Conservation (phyloP, 257 asterid genomes). For the Nicotiana noctiflora region DNA sequence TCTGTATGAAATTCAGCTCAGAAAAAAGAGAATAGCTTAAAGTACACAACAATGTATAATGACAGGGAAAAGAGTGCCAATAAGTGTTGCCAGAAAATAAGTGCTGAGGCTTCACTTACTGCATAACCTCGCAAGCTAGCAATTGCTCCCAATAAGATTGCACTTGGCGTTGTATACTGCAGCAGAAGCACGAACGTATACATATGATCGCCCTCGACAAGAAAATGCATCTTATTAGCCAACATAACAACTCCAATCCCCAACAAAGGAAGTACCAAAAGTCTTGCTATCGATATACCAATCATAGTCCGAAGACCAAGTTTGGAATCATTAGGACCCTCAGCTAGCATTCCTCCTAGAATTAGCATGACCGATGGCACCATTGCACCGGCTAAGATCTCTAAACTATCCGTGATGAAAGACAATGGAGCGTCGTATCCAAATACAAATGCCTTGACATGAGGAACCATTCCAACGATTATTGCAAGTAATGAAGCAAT, state of each 20-base stretch:
- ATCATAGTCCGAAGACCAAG: conserved; percentile 64
- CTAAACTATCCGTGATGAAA: conserved; percentile 69
- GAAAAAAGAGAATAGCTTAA: conserved; percentile 37
- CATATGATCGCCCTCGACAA: conserved; percentile 64
- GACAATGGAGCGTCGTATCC: conserved; percentile 62
- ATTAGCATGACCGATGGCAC: conserved; percentile 80
- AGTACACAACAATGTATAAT: conserved; percentile 53
- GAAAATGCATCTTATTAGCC: conserved; percentile 44
- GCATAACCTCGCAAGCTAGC: conserved; percentile 89
- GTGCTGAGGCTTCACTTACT: conserved; percentile 77
- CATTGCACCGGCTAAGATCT: conserved; percentile 74
- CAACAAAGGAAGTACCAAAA: conserved; percentile 57
- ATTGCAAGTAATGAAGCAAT: conserved; percentile 68
- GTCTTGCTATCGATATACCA: conserved; percentile 61
- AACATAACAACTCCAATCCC: conserved; percentile 49
- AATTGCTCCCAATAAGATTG: conserved; percentile 80
- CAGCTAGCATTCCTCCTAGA: conserved; percentile 92
- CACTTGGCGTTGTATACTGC: conserved; percentile 85
- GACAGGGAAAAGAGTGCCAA: conserved; percentile 61
- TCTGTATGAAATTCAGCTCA: neutral
- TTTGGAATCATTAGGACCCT: conserved; percentile 73
- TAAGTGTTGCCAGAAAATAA: conserved; percentile 86
- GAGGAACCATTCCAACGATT: conserved; percentile 66
- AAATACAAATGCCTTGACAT: conserved; percentile 47
- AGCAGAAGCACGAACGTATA: conserved; percentile 61